Percentiles rank a stretch among this genome's conserved stretches.
phyloP scores from a whole-genome alignment of 1,139 yeast genomes.

The Geotrichum bryndzae region DNA sequence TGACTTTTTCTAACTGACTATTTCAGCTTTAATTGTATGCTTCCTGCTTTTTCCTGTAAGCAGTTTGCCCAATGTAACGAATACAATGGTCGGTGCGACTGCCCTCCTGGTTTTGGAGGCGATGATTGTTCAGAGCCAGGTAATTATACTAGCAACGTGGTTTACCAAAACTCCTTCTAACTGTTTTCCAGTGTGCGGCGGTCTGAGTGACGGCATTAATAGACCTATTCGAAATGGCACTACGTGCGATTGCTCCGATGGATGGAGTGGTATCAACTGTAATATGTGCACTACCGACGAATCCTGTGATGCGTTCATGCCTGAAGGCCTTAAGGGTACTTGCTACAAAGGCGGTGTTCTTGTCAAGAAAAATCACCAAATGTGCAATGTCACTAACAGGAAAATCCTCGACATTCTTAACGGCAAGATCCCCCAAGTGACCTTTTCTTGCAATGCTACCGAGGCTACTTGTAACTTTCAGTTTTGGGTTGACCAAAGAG shows the following conservation, averaged over 20 bases:
- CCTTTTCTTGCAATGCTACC: constrained; percentile 77
- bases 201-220: constrained; percentile 55
- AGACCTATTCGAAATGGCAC: constrained; percentile 56
- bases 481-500: constrained; percentile 89
- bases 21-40: constrained; percentile 77
- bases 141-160: neutral
- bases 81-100: constrained; percentile 85
- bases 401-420: constrained; percentile 74
- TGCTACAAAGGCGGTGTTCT: constrained; percentile 86
- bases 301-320: constrained; percentile 82
- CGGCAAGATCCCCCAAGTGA: constrained; percentile 84
- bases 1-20: neutral
- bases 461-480: constrained; percentile 69
- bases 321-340: constrained; percentile 79
- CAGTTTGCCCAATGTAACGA: constrained; percentile 85
- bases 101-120: constrained; percentile 91
- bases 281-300: constrained; percentile 64
- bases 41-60: constrained; percentile 83
- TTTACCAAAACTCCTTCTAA: constrained; percentile 8
- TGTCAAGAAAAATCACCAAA: constrained; percentile 75
- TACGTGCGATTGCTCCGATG: constrained; percentile 65
- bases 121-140: constrained; percentile 78
- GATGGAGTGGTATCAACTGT: constrained; percentile 95
- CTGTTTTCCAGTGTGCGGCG: constrained; percentile 56
- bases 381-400: constrained; percentile 86